Evolutionary conservation across 140 eudicot genomes (phyloP).

Genomic region (Ambrosia hybrid): DNA sequence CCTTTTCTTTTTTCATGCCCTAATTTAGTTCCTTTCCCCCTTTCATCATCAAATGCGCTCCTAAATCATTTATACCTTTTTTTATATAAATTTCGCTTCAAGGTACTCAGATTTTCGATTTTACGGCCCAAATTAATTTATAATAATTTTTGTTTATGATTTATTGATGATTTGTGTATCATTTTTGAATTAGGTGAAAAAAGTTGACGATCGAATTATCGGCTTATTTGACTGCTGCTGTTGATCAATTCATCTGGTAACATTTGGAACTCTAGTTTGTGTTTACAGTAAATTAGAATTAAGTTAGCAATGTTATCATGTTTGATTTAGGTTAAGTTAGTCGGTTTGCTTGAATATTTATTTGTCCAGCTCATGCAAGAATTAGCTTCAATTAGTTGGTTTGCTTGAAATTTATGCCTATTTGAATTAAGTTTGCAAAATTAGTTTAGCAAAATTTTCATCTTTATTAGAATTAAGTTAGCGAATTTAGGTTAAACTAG

Average conservation of each 20-base stretch:
- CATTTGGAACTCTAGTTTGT: slow-evolving; percentile 6
- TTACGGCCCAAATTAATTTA: not conserved
- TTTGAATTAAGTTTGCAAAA: slow-evolving; percentile 1
- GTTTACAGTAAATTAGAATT: not conserved
- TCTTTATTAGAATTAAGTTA: no score
- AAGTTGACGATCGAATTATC: slow-evolving; percentile 7
- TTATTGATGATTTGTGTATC: slow-evolving; percentile 12
- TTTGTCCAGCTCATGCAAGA: no score
- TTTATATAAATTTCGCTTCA: not conserved
- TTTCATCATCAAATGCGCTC: not conserved
- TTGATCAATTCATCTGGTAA: slow-evolving; percentile 10
- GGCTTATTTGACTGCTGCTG: not conserved
- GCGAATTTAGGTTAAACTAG: slow-evolving; percentile 3
- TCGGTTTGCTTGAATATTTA: no score
- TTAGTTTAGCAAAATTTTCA: slow-evolving; percentile 10
- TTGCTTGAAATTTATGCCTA: no score
- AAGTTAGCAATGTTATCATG: no score
- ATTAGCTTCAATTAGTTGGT: no score
- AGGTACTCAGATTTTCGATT: slow-evolving; percentile 21
- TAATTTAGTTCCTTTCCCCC: not conserved
- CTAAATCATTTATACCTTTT: not conserved
- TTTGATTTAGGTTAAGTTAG: no score
- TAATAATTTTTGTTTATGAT: not conserved
- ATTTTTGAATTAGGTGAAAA: not conserved
- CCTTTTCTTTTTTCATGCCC: slow-evolving; percentile 3